These are phyloP conservation scores for Fusarium sp. DNA, from an alignment of 2,329 filamentous ascomycete species.

Conservation along the genomic window DNA sequence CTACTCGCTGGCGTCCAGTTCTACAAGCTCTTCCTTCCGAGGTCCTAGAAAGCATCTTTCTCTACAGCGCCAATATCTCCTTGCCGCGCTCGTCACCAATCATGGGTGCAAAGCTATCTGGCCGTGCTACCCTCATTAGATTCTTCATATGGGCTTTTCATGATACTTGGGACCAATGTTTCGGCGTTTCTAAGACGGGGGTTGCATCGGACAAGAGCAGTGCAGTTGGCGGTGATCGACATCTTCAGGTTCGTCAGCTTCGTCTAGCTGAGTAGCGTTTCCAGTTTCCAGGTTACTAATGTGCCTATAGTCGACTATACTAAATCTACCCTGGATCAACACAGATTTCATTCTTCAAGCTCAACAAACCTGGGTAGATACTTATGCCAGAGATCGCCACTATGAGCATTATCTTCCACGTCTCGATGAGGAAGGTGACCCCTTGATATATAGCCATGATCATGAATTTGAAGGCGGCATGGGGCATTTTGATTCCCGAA, in stretches of 20 bases:
- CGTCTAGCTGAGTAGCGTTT: background rate
- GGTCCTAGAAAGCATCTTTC: constrained; percentile 67
- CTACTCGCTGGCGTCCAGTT: constrained; percentile 44
- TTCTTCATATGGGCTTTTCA: constrained; percentile 56
- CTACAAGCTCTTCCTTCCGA: constrained; percentile 64
- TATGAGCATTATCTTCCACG: constrained; percentile 54
- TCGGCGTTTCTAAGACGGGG: constrained; percentile 49
- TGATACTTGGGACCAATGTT: constrained; percentile 58
- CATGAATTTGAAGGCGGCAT: constrained; percentile 46
- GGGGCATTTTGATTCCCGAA: constrained; percentile 52
- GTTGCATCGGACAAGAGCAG: constrained; percentile 7
- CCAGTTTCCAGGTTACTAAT: constrained; percentile 18
- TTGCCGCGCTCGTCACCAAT: constrained; percentile 62
- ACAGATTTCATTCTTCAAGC: constrained; percentile 63
- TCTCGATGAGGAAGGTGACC: constrained; percentile 19
- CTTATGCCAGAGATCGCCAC: constrained; percentile 53
- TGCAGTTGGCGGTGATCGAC: constrained; percentile 55
- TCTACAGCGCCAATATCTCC: constrained; percentile 64
- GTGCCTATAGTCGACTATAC: constrained; percentile 57
- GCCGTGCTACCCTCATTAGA: constrained; percentile 55
- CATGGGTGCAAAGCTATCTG: constrained; percentile 64
- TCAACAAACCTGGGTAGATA: constrained; percentile 63
- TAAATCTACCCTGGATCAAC: constrained; percentile 62
- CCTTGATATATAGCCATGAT: constrained; percentile 21
- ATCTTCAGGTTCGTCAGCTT: constrained; percentile 60